Evolutionary conservation across 176 grass and related monocot species (phyloP).

Genomic region (Panicum miliaceum): DNA sequence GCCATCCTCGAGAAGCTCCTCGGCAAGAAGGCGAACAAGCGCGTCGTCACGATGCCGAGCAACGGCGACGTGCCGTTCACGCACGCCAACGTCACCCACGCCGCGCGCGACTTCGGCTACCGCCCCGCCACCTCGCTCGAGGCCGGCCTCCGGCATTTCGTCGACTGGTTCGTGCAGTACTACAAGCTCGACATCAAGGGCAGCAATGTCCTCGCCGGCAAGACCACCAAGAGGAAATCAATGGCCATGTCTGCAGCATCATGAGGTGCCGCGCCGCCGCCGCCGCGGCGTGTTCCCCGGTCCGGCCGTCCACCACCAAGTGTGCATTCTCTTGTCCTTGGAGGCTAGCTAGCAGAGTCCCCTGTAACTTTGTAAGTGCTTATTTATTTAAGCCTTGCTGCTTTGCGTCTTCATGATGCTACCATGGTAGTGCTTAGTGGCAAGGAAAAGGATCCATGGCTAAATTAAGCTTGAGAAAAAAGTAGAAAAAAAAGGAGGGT

Average conservation of each 20-base stretch:
- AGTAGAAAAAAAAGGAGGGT: constrained; percentile 38
- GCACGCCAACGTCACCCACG: constrained; percentile 92
- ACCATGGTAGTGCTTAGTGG: constrained; percentile 42
- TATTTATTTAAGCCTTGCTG: constrained; percentile 56
- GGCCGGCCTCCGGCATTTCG: constrained; percentile 69
- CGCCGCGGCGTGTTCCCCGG: constrained; percentile 20
- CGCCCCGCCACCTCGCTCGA: constrained; percentile 73
- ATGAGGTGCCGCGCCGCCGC: constrained; percentile 23
- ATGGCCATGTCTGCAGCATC: constrained; percentile 53
- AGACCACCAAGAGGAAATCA: constrained; percentile 51
- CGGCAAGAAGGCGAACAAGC: constrained; percentile 90
- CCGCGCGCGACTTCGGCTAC: constrained; percentile 73
- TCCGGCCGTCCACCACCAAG: constrained; percentile 33
- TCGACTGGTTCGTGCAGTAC: constrained; percentile 86
- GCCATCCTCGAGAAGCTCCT: constrained; percentile 79
- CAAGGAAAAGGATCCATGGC: constrained; percentile 48
- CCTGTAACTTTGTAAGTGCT: constrained; percentile 49
- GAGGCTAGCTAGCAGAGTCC: constrained; percentile 31
- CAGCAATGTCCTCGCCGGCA: background rate
- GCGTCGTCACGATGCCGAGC: constrained; percentile 75
- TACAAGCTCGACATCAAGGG: constrained; percentile 55
- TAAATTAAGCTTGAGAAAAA: constrained; percentile 41
- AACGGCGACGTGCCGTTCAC: constrained; percentile 98
- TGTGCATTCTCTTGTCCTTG: constrained; percentile 43
- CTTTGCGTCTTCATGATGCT: constrained; percentile 49